These are phyloP conservation scores for Incumbomyces delicatus DNA, from an alignment of 2,329 filamentous ascomycete species.

Conservation along the genomic window DNA sequence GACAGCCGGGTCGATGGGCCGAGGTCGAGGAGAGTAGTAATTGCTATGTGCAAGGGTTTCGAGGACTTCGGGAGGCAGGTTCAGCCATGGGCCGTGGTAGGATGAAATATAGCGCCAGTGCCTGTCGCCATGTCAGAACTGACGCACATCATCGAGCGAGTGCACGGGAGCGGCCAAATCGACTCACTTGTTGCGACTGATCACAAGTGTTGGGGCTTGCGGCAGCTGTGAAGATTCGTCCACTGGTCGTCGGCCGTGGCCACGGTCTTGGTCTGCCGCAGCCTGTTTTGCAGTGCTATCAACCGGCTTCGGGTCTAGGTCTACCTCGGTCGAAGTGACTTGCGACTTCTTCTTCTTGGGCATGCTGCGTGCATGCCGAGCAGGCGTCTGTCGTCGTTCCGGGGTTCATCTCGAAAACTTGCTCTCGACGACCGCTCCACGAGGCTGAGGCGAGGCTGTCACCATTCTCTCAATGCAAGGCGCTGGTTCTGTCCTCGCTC, in stretches of 20 bases:
- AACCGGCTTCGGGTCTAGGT: too few species aligned
- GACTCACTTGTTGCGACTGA: conserved; percentile 58
- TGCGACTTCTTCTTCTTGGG: conserved; percentile 7
- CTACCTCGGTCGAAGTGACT: too few species aligned
- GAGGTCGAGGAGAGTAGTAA: conserved; percentile 65
- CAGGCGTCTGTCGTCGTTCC: too few species aligned
- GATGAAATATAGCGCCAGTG: conserved; percentile 80
- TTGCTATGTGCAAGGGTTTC: conserved; percentile 70
- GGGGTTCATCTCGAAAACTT: not conserved
- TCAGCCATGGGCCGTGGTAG: conserved; percentile 75
- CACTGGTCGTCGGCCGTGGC: not conserved
- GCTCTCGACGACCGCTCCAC: not conserved
- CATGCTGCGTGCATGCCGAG: not conserved
- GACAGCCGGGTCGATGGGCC: conserved; percentile 66
- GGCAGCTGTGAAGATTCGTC: conserved; percentile 19
- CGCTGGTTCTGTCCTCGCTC: not conserved
- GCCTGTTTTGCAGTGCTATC: too few species aligned
- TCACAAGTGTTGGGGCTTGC: conserved; percentile 42
- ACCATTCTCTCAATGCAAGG: too few species aligned
- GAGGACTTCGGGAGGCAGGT: conserved; percentile 68
- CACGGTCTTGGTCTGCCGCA: not conserved
- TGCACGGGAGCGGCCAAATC: conserved; percentile 6
- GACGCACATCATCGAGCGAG: not conserved
- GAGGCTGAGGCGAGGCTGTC: not conserved
- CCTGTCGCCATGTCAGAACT: conserved; percentile 35